These are phyloP conservation scores for Calamus simplicifolius DNA, from an alignment of 176 grass and related monocot species.

Conservation along the genomic window DNA sequence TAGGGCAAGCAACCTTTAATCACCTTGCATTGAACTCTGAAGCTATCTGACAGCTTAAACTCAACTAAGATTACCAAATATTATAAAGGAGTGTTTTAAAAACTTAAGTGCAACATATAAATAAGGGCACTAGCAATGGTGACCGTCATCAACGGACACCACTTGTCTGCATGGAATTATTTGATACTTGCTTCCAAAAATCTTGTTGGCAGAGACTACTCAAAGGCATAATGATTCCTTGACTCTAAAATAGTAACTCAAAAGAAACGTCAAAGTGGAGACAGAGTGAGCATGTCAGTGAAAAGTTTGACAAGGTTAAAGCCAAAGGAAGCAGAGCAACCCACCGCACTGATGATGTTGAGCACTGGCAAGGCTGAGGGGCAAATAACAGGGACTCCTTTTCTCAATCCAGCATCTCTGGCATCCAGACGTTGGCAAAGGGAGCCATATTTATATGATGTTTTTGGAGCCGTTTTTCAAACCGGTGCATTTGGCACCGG, in stretches of 20 bases:
- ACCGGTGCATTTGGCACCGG: too few relatives aligned
- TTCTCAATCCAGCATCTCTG: slow-evolving; percentile 27
- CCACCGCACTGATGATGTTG: slow-evolving; percentile 1
- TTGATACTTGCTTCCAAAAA: slow-evolving; percentile 1
- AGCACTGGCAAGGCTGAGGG: slow-evolving; percentile 6
- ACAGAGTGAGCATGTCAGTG: slow-evolving; percentile 2
- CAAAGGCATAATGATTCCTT: slow-evolving; percentile 11
- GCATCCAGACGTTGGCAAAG: slow-evolving; percentile 26
- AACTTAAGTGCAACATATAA: too few relatives aligned
- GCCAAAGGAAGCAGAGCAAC: background rate
- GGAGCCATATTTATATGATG: slow-evolving; percentile 10
- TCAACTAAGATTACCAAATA: too few relatives aligned
- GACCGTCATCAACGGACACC: slow-evolving; percentile 14
- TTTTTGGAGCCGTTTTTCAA: too few relatives aligned
- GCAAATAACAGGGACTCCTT: background rate
- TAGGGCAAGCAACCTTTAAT: slow-evolving; percentile 1
- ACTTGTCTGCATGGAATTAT: background rate
- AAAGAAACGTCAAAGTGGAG: background rate
- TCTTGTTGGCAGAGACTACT: background rate
- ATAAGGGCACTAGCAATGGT: background rate
- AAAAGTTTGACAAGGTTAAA: background rate
- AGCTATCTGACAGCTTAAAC: too few relatives aligned
- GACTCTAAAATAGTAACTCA: background rate
- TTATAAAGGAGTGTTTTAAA: too few relatives aligned
- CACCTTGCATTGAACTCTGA: background rate